phyloP scores from a whole-genome alignment of 2,329 filamentous ascomycete species.

The Penicillium sp. region DNA sequence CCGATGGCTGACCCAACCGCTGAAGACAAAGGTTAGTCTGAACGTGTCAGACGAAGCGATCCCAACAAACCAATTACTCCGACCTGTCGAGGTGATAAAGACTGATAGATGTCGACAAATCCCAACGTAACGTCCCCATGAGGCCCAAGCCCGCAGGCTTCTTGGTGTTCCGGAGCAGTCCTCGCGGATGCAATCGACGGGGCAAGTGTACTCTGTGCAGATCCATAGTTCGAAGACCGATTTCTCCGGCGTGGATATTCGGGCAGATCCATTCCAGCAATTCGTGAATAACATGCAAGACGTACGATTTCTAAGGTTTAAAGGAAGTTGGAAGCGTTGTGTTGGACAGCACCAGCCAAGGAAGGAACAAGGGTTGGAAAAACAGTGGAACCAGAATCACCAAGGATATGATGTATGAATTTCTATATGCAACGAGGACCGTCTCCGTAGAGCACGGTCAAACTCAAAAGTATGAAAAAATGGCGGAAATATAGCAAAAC shows the following conservation, averaged over 20 bases:
- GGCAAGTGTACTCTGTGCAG: background rate
- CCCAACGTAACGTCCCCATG: slow-evolving; percentile 12
- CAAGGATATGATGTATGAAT: slow-evolving; percentile 15
- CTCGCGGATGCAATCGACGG: background rate
- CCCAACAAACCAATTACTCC: slow-evolving; percentile 22
- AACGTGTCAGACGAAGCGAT: background rate
- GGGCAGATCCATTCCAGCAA: slow-evolving; percentile 2
- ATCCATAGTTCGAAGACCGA: slow-evolving; percentile 9
- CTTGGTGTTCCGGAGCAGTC: slow-evolving; percentile 1
- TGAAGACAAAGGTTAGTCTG: slow-evolving; percentile 12
- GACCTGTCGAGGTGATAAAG: slow-evolving; percentile 20
- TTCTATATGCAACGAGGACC: slow-evolving; percentile 25
- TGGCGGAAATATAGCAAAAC: slow-evolving; percentile 6
- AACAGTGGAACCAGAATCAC: slow-evolving; percentile 5
- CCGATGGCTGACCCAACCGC: slow-evolving; percentile 34
- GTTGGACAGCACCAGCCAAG: background rate
- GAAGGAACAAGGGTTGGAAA: background rate
- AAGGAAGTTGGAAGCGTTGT: background rate
- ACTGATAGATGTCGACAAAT: slow-evolving; percentile 22
- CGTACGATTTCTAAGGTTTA: background rate
- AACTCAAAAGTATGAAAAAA: slow-evolving; percentile 17
- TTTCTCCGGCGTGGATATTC: slow-evolving; percentile 6
- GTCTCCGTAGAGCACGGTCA: slow-evolving; percentile 17
- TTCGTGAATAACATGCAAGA: background rate
- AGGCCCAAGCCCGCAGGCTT: background rate